Evolutionary conservation across 2,329 filamentous ascomycete species (phyloP).

Genomic region (Alternaria brassicae): DNA sequence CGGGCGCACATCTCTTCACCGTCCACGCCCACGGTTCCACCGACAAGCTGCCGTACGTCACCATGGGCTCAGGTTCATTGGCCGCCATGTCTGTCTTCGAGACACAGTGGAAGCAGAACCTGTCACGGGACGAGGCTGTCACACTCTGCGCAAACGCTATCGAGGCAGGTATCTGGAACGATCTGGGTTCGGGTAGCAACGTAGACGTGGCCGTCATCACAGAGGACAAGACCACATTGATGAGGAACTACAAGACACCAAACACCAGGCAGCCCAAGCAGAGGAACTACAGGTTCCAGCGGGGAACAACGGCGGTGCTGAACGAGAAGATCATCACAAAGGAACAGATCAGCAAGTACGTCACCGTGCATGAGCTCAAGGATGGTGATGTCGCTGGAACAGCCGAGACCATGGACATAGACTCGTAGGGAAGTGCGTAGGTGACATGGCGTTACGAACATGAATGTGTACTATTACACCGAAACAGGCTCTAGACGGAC

Average conservation of each 20-base stretch:
- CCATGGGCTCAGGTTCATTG: slow-evolving; percentile 95
- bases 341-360: slow-evolving; percentile 92
- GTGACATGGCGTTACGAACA: slow-evolving; percentile 27
- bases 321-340: slow-evolving; percentile 96
- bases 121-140: slow-evolving; percentile 82
- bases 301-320: slow-evolving; percentile 92
- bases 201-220: slow-evolving; percentile 97
- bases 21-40: slow-evolving; percentile 98
- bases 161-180: slow-evolving; percentile 97
- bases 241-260: slow-evolving; percentile 91
- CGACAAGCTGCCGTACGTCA: slow-evolving; percentile 98
- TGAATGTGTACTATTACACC: slow-evolving; percentile 32
- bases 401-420: slow-evolving; percentile 71
- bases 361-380: slow-evolving; percentile 86
- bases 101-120: slow-evolving; percentile 84
- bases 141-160: slow-evolving; percentile 86
- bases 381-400: slow-evolving; percentile 68
- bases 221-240: slow-evolving; percentile 88
- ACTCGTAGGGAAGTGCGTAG: slow-evolving; percentile 47
- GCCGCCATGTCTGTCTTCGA: slow-evolving; percentile 99
- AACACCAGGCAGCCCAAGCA: slow-evolving; percentile 92
- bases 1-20: slow-evolving; percentile 93
- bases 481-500: slow-evolving; percentile 3
- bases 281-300: slow-evolving; percentile 87
- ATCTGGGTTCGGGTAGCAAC: slow-evolving; percentile 94